Evolutionary conservation across 306 rosid species (phyloP), one percentile per base, ranked within the genome.

Genomic region (Cicer chorassanicum): DNA sequence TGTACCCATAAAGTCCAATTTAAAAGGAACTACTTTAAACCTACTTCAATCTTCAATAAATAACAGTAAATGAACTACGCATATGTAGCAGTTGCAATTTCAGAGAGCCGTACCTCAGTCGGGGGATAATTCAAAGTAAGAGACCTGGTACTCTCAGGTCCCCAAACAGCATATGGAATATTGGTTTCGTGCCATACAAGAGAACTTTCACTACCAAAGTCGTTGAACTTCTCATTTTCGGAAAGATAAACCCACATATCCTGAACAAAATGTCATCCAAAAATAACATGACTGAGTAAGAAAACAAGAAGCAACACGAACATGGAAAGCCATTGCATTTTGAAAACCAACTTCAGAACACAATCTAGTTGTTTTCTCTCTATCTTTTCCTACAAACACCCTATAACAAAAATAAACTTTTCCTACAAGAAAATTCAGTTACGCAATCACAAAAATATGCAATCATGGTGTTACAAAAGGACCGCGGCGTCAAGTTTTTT

Each of bases 221-320:
- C 98, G 19, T 82, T 85, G 84, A 93, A 91, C 83, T 85, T 88
- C 62, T 91, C 92, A 9, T 69, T 80, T 83, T 91, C 97, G 1
- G 94, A 87, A 55, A 94, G 76, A 85, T 92, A 94, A 19, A 94
- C 38, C 99, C 99, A 94, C 99, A 94, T 88, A 74, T 94, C 99
- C 98, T 93, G 88, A 69, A 68, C 59, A 70, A 83, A 63, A 49
- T 13, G 12, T 9, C 45, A 68, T 75, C 65, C 7, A 40, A 3
- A 80, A 63, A 21, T 21, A 70, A 69, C 49, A 9, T 21, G 0
- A 75, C 24, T 62, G 1, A 76, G 54, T 9, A 6, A 16, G 8
- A 65, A 63, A 83, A 57, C 59, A 65, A 38, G 46, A 63, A 73
- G 36, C 44, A 64, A 68, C 46, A 74, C n/a, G 8, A 65, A 66